These are phyloP conservation scores for Tolypocladium paradoxum DNA, from an alignment of 2,329 filamentous ascomycete species.

Conservation along the genomic window DNA sequence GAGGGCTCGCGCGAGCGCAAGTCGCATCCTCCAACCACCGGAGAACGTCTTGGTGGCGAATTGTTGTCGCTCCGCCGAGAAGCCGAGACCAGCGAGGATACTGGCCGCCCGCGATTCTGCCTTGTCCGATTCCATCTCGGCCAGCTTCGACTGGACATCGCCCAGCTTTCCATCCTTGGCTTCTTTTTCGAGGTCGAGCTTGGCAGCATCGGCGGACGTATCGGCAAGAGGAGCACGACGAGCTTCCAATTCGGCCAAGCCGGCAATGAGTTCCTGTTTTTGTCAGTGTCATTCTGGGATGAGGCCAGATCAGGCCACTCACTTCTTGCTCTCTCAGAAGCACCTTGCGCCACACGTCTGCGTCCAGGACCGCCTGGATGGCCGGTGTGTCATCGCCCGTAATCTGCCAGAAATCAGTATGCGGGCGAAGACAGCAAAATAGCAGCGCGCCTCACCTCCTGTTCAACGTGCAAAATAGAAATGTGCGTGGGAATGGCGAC, in stretches of 20 bases:
- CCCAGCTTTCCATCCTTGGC: conserved; percentile 82
- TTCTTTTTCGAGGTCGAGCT: conserved; percentile 77
- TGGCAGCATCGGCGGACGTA: conserved; percentile 79
- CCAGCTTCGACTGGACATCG: conserved; percentile 82
- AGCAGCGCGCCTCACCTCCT: conserved; percentile 52
- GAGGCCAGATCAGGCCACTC: conserved; percentile 19
- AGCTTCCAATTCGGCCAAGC: conserved; percentile 65
- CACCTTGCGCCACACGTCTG: conserved; percentile 97
- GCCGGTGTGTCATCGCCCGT: conserved; percentile 91
- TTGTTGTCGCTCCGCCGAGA: conserved; percentile 86
- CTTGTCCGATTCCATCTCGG: conserved; percentile 99
- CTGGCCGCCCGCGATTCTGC: conserved; percentile 90
- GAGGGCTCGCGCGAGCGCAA: conserved; percentile 85
- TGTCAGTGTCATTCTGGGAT: conserved; percentile 14
- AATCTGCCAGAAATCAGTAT: conserved; percentile 43
- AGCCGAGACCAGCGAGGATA: conserved; percentile 92
- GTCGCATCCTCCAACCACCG: conserved; percentile 98
- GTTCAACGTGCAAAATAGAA: conserved; percentile 96
- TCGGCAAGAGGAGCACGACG: conserved; percentile 76
- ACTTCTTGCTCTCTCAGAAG: conserved; percentile 79
- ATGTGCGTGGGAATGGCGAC: conserved; percentile 93
- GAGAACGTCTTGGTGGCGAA: conserved; percentile 96
- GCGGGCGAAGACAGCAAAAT: too few species aligned
- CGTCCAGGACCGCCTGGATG: conserved; percentile 88
- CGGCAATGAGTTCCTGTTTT: conserved; percentile 58